Evolutionary conservation across 805 yeast genomes (phyloP), one percentile per base, ranked within the genome.

Genomic region (Cyberlindnera sargentensis): DNA sequence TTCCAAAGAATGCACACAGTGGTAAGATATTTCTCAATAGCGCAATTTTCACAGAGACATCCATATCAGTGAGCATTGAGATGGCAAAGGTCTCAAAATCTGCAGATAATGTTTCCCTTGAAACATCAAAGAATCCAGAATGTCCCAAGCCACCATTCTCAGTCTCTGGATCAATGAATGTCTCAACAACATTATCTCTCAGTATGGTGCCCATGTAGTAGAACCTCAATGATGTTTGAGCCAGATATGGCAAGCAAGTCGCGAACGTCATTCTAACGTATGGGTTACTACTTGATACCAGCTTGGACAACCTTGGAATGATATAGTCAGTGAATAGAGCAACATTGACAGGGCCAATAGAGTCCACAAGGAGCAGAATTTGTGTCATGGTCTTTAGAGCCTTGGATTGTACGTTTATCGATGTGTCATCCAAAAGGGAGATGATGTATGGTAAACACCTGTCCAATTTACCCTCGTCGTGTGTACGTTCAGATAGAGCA

Each of bases 381-480:
- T 86, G 90, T 0, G 95, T 78, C 37, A 86, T 56, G 2, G 81
- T 66, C 37, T 76, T 67, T 6, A 93, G 53, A 0, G 95, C 85
- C 3, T 78, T 66, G 2, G 80, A 73, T 41, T 82, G 84, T 4
- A 88, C 93, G 37, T 71, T 75, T 1, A 78, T 71, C 20, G 81
- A 72, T 1, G 72, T 65, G 47, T 87, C 95, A 41, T 84, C 88
- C 10, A 90, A 60, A 42, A 88, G 67, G n/a, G 78, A 66, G 24
- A 86, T 73, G 25, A 93, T 60, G 57, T 83, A 87, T 0, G 99
- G 98, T 25, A 93, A 61, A 30, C 88, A 78, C 37, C 97, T 65
- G 60, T 93, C 97, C 34, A 93, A 66, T 58, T 89, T 91, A 11
- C 80, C 81, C 44, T 85, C 95, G 58, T 93, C 98, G 25, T 77